A percentile compares a stretch with the other conserved stretches of the same genome.
These are phyloP conservation scores for Aureoboletus auriporus DNA, from an alignment of 768 basidiomycete genomes.

Conservation along the genomic window DNA sequence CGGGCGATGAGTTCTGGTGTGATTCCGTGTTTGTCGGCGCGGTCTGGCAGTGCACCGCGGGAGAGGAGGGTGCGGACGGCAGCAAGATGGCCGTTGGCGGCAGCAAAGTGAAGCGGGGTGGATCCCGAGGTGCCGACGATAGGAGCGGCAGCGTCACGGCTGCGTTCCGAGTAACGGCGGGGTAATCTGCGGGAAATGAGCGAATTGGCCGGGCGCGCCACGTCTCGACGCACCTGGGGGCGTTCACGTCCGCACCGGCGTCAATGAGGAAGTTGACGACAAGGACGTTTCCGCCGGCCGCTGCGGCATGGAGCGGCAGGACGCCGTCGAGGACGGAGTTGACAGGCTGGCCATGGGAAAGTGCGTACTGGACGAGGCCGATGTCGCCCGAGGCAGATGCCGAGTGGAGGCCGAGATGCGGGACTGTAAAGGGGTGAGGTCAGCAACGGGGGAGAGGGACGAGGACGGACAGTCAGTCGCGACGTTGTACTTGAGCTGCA, in stretches of 20 bases:
- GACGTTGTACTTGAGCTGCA: constrained; percentile 51
- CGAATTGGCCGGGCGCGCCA: constrained; percentile 4
- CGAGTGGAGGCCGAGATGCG: constrained; percentile 71
- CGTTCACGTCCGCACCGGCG: constrained; percentile 96
- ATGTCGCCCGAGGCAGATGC: constrained; percentile 84
- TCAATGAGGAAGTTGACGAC: constrained; percentile 90
- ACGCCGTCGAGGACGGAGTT: constrained; percentile 96
- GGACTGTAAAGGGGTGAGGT: constrained; percentile 42
- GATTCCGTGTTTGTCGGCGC: constrained; percentile 86
- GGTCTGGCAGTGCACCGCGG: constrained; percentile 77
- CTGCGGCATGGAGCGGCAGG: constrained; percentile 94
- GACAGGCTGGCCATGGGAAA: constrained; percentile 91
- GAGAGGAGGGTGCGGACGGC: constrained; percentile 79
- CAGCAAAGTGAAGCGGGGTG: constrained; percentile 95
- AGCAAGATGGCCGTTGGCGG: constrained; percentile 85
- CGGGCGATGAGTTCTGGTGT: constrained; percentile 83
- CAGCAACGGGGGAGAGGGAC: not conserved
- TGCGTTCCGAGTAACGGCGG: constrained; percentile 69
- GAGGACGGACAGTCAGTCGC: constrained; percentile 44
- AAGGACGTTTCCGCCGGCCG: constrained; percentile 82
- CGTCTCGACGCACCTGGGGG: constrained; percentile 61
- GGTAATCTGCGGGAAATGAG: constrained; percentile 47
- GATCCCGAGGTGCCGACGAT: constrained; percentile 84
- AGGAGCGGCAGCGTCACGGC: constrained; percentile 59
- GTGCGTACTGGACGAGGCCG: constrained; percentile 88